A percentile compares a stretch with the other conserved stretches of the same genome.
phyloP scores from a whole-genome alignment of 2,329 filamentous ascomycete genomes.

The Aspergillus calidoustus region DNA sequence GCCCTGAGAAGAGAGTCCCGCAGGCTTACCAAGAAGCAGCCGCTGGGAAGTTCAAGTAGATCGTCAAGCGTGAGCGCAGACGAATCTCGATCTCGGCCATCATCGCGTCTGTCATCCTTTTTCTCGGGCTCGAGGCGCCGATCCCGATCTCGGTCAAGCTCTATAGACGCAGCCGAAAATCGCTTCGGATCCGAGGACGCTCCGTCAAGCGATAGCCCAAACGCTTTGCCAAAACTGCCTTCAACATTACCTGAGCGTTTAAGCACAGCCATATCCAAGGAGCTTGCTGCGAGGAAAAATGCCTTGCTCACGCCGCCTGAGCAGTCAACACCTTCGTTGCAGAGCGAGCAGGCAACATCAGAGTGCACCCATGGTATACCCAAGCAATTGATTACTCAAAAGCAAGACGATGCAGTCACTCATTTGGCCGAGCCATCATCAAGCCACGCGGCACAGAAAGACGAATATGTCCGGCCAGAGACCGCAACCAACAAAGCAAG shows the following conservation, averaged over 20 bases:
- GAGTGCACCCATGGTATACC: slow-evolving; percentile 22
- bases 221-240: slow-evolving; percentile 27
- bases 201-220: slow-evolving; percentile 11
- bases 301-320: slow-evolving; percentile 21
- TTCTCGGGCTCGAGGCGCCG: slow-evolving; percentile 34
- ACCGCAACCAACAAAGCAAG: slow-evolving; percentile 4
- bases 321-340: slow-evolving; percentile 18
- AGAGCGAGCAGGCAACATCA: slow-evolving; percentile 20
- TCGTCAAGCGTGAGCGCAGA: slow-evolving; percentile 37
- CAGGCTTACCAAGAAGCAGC: slow-evolving; percentile 43
- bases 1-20: slow-evolving; percentile 30
- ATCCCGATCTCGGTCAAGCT: slow-evolving; percentile 35
- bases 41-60: slow-evolving; percentile 34
- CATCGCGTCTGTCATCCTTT: slow-evolving; percentile 31
- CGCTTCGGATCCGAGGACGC: slow-evolving; percentile 4
- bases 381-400: neutral
- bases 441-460: neutral
- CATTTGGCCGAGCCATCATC: slow-evolving; percentile 14
- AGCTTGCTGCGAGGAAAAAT: slow-evolving; percentile 31
- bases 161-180: slow-evolving; percentile 27
- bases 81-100: slow-evolving; percentile 30
- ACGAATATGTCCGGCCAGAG: neutral
- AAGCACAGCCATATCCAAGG: slow-evolving; percentile 36
- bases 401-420: neutral
- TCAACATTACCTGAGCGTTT: slow-evolving; percentile 36